Evolutionary conservation across 2,329 filamentous ascomycete species (phyloP).

Genomic region (Neonectria coccinea): DNA sequence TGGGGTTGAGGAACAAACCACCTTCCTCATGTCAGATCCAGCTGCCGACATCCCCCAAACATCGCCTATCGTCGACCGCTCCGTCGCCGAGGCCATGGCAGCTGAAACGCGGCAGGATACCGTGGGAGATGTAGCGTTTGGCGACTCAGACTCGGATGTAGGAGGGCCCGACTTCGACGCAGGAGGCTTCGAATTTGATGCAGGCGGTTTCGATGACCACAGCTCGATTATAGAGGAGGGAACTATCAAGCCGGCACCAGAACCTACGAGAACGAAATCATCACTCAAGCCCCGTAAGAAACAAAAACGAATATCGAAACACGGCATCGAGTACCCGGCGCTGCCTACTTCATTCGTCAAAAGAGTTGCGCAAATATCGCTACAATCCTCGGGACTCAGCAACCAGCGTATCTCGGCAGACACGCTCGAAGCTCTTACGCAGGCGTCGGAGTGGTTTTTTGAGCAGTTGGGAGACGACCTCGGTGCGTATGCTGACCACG

Average conservation of each 20-base stretch:
- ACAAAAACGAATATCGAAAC: conserved; percentile 68
- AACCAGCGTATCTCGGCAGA: conserved; percentile 80
- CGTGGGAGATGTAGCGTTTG: conserved; percentile 26
- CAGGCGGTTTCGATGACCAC: conserved; percentile 38
- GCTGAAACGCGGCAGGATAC: conserved; percentile 30
- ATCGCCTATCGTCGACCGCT: conserved; percentile 42
- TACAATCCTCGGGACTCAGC: conserved; percentile 72
- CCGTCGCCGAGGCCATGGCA: conserved; percentile 36
- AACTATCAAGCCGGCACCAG: conserved; percentile 8
- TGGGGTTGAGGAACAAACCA: conserved; percentile 62
- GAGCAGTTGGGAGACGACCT: conserved; percentile 87
- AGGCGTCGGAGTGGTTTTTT: conserved; percentile 92
- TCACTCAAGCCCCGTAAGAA: conserved; percentile 46
- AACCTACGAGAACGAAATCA: conserved; percentile 3
- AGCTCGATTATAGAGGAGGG: conserved; percentile 41
- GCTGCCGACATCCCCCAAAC: conserved; percentile 45
- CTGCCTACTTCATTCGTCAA: conserved; percentile 81
- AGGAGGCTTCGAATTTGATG: conserved; percentile 34
- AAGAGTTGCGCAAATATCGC: conserved; percentile 76
- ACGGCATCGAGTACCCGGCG: conserved; percentile 81
- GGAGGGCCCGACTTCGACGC: conserved; percentile 13
- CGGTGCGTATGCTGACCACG: conserved; percentile 82
- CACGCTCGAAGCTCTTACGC: conserved; percentile 78
- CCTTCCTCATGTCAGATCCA: conserved; percentile 60
- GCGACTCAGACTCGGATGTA: conserved; percentile 36